Evolutionary conservation across 2,329 filamentous ascomycete genomes (phyloP).

Genomic region (Epichloe uncinata): DNA sequence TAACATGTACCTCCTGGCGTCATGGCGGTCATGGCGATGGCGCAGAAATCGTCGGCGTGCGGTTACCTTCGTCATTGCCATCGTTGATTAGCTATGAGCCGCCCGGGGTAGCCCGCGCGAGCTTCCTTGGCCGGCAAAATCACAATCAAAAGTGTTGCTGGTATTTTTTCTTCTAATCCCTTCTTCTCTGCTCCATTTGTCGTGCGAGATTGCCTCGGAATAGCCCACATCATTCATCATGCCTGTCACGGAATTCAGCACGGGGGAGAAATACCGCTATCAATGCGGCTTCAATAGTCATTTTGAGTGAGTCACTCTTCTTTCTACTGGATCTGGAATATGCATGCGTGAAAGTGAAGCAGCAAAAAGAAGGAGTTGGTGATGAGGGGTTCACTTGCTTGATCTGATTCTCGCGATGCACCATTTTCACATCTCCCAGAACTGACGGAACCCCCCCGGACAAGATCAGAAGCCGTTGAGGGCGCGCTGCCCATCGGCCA

Average conservation of each 20-base stretch:
- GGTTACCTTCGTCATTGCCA: neutral
- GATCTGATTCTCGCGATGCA: no score
- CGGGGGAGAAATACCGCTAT: slow-evolving; percentile 53
- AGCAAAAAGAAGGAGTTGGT: no score
- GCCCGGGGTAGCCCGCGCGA: neutral
- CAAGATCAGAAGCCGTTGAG: slow-evolving; percentile 65
- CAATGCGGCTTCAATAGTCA: slow-evolving; percentile 67
- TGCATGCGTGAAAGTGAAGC: no score
- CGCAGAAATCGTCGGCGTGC: neutral
- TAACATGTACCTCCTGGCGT: no score
- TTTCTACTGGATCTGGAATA: neutral
- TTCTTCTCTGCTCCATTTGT: neutral
- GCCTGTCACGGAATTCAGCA: slow-evolving; percentile 35
- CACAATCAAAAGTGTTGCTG: neutral
- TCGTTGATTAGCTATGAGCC: neutral
- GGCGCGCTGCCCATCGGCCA: slow-evolving; percentile 61
- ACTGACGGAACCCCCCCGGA: neutral
- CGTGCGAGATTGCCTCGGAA: neutral
- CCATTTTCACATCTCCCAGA: no score
- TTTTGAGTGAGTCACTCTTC: slow-evolving; percentile 48
- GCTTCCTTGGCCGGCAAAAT: neutral
- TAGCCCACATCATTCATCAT: slow-evolving; percentile 20
- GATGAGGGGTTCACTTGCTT: no score
- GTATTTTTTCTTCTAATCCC: no score
- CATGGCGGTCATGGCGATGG: no score